These are phyloP conservation scores for Heliocybe sulcata DNA, from an alignment of 1,284 basidiomycete genomes.

Conservation along the genomic window DNA sequence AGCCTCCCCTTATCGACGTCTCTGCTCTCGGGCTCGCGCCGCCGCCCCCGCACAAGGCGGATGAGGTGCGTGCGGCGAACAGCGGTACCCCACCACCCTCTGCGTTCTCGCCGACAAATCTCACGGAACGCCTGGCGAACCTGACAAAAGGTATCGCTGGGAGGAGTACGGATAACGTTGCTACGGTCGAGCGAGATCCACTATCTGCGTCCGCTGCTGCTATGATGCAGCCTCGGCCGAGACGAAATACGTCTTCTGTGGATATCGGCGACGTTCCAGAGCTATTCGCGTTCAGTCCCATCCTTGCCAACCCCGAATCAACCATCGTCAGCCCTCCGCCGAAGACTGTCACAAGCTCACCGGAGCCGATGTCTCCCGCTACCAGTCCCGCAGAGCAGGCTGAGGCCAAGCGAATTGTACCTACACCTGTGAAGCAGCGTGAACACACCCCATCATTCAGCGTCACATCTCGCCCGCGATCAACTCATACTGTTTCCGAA, in stretches of 20 bases:
- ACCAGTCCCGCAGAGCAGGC: constrained; percentile 11
- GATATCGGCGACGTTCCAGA: not conserved
- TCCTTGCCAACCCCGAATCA: constrained; percentile 6
- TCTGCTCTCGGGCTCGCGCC: not conserved
- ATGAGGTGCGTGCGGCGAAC: constrained; percentile 10
- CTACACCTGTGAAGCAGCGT: constrained; percentile 58
- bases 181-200: not conserved
- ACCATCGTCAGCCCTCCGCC: constrained; percentile 5
- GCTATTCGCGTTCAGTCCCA: not conserved
- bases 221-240: constrained; percentile 2
- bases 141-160: constrained; percentile 9
- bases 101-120: not conserved
- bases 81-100: constrained; percentile 7
- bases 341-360: constrained; percentile 1
- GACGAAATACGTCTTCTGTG: constrained; percentile 3
- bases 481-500: constrained; percentile 6
- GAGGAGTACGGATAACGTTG: constrained; percentile 9
- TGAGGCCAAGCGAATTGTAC: constrained; percentile 36
- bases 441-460: constrained; percentile 56
- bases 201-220: not conserved
- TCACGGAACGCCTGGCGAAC: constrained; percentile 14
- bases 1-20: constrained; percentile 46
- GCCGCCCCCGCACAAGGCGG: constrained; percentile 5
- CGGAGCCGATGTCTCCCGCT: constrained; percentile 1
- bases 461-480: constrained; percentile 54